phyloP scores from a whole-genome alignment of 768 basidiomycete genomes.

The Tricholoma flavovirens region DNA sequence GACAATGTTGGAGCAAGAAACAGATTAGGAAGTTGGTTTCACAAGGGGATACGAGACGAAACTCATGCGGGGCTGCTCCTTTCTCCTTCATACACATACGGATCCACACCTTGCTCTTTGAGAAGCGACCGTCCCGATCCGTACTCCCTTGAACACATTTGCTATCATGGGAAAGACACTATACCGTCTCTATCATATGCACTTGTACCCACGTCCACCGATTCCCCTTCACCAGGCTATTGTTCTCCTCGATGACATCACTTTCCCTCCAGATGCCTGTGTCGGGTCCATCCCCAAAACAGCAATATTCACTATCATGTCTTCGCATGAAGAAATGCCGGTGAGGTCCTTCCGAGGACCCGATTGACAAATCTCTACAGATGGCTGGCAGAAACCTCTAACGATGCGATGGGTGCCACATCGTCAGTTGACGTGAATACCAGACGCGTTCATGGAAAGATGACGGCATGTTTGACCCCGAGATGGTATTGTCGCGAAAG shows the following conservation, averaged over 20 bases:
- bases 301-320: neutral
- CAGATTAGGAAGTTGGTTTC: neutral
- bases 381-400: conserved; percentile 5
- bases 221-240: conserved; percentile 6
- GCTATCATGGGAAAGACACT: neutral
- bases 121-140: neutral
- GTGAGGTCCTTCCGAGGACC: conserved; percentile 7
- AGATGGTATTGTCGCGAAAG: conserved; percentile 1
- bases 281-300: neutral
- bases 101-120: conserved; percentile 5
- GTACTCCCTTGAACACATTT: neutral
- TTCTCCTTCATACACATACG: conserved; percentile 7
- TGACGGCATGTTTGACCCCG: conserved; percentile 4
- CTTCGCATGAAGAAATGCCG: neutral
- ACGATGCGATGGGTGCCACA: conserved; percentile 6
- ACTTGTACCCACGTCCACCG: conserved; percentile 7
- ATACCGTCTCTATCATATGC: conserved; percentile 12
- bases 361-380: conserved; percentile 6
- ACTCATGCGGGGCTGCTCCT: conserved; percentile 6
- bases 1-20: neutral
- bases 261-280: conserved; percentile 4
- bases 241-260: conserved; percentile 2
- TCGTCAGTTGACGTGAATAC: conserved; percentile 4
- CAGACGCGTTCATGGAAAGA: conserved; percentile 6
- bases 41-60: conserved; percentile 9